phyloP scores from a whole-genome alignment of 176 grass and related monocot genomes.

The Canna indica region DNA sequence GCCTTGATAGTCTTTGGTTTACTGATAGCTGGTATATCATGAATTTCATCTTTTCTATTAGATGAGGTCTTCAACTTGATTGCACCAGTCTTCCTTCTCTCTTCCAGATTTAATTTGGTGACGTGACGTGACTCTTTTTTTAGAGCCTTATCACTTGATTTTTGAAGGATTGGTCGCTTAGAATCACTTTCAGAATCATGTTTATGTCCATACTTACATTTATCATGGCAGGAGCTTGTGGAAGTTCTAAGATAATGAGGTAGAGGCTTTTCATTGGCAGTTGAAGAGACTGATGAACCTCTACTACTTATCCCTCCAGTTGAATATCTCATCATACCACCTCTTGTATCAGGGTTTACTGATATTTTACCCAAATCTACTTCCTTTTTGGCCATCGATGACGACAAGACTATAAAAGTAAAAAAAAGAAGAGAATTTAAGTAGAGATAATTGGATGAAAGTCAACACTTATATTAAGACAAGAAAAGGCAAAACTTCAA shows the following conservation, averaged over 20 bases:
- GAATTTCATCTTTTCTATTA: slow-evolving; percentile 28
- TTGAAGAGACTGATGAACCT: slow-evolving; percentile 32
- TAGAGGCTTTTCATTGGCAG: slow-evolving; percentile 28
- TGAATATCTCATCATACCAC: slow-evolving; percentile 21
- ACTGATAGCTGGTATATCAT: slow-evolving; percentile 30
- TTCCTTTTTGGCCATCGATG: neutral
- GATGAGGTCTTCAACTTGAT: slow-evolving; percentile 32
- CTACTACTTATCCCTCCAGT: slow-evolving; percentile 24
- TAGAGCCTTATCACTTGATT: neutral
- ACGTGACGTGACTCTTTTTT: neutral
- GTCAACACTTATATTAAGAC: no score
- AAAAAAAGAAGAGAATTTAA: neutral
- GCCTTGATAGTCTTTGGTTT: slow-evolving; percentile 22
- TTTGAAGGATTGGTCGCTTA: neutral
- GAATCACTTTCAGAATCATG: neutral
- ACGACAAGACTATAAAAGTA: neutral
- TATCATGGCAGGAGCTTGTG: slow-evolving; percentile 86
- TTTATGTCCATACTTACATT: slow-evolving; percentile 76
- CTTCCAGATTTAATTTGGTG: slow-evolving; percentile 5
- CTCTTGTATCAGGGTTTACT: neutral
- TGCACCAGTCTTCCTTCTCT: slow-evolving; percentile 39
- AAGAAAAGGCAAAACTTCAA: neutral
- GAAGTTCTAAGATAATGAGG: slow-evolving; percentile 67
- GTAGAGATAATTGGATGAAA: no score
- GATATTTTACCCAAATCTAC: neutral